phyloP scores from a whole-genome alignment of 306 rosid species.

The Cucurbita maxima region DNA sequence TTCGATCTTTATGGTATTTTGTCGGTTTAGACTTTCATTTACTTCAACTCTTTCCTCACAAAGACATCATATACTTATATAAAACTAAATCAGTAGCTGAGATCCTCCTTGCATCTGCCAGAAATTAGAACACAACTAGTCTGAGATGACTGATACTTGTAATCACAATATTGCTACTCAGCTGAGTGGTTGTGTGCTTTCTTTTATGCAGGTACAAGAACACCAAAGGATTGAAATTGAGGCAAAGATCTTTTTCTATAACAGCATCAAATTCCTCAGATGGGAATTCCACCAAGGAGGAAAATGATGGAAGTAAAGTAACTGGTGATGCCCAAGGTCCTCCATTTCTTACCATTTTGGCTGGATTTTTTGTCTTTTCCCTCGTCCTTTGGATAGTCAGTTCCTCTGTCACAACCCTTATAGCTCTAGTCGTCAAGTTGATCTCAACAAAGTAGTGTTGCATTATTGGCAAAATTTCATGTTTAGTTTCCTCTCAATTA shows the following conservation, averaged over 20 bases:
- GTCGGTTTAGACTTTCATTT: neutral
- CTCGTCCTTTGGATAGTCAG: slow-evolving; percentile 32
- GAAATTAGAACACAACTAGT: neutral
- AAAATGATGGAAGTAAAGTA: slow-evolving; percentile 11
- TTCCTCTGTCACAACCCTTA: slow-evolving; percentile 30
- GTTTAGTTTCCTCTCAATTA: neutral
- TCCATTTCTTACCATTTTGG: slow-evolving; percentile 62
- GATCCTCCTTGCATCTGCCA: neutral
- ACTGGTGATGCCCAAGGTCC: slow-evolving; percentile 35
- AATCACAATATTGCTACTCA: neutral
- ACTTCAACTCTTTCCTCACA: neutral
- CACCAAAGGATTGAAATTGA: slow-evolving; percentile 14
- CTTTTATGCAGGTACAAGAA: slow-evolving; percentile 24
- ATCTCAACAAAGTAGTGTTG: slow-evolving; percentile 18
- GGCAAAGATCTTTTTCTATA: slow-evolving; percentile 16
- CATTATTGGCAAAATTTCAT: neutral
- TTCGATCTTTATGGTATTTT: neutral
- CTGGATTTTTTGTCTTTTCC: slow-evolving; percentile 35
- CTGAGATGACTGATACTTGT: neutral
- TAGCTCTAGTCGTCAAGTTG: slow-evolving; percentile 26
- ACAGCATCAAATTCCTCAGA: slow-evolving; percentile 30
- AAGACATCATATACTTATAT: neutral
- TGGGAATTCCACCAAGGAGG: slow-evolving; percentile 18
- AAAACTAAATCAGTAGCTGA: neutral
- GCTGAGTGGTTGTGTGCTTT: neutral